Percentiles rank a stretch among this genome's conserved stretches.
These are phyloP conservation scores for Amyloporia xantha DNA, from an alignment of 768 basidiomycete species.

Conservation along the genomic window DNA sequence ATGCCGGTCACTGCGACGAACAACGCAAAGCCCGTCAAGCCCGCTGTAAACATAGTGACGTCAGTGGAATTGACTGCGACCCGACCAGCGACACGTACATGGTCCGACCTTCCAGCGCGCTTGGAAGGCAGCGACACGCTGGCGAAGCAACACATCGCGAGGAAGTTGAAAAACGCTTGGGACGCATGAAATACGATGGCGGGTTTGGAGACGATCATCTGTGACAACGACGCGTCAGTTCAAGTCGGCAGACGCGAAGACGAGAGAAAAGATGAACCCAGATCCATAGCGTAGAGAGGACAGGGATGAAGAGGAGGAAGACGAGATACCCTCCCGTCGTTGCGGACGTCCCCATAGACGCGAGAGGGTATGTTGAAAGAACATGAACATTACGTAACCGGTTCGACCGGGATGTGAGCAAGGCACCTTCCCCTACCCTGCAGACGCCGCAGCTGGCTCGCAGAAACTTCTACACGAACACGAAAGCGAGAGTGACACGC, in stretches of 20 bases:
- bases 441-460: conserved; percentile 5
- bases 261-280: conserved; percentile 42
- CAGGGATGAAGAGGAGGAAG: conserved; percentile 60
- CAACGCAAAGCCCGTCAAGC: conserved; percentile 78
- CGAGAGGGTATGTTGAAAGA: conserved; percentile 22
- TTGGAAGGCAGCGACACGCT: conserved; percentile 85
- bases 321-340: conserved; percentile 42
- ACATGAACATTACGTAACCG: conserved; percentile 45
- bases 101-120: conserved; percentile 79
- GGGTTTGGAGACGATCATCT: conserved; percentile 89
- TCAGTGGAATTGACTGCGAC: background rate
- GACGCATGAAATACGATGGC: conserved; percentile 68
- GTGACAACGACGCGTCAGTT: conserved; percentile 16
- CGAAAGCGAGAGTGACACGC: conserved; percentile 27
- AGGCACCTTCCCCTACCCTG: background rate
- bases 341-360: conserved; percentile 17
- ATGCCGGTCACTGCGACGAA: conserved; percentile 74
- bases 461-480: background rate
- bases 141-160: conserved; percentile 88
- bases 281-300: conserved; percentile 60
- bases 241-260: background rate
- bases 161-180: conserved; percentile 89
- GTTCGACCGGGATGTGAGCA: conserved; percentile 4
- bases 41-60: conserved; percentile 45
- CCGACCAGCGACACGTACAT: conserved; percentile 49